Conservation (phyloP, 495 filamentous ascomycete genomes). For the Elasticomyces elasticus region DNA sequence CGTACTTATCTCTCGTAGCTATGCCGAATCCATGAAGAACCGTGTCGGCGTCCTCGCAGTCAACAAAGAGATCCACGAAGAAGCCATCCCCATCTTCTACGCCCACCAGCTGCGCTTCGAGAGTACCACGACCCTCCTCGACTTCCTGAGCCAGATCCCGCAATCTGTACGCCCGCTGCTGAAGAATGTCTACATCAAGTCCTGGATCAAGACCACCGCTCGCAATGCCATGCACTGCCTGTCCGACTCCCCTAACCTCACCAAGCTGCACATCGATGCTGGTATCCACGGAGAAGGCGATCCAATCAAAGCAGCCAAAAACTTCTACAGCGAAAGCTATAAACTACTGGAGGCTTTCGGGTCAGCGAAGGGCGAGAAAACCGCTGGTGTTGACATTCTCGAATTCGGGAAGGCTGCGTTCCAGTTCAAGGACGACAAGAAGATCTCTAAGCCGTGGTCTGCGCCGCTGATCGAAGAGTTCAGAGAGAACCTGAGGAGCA, state of each 20-base stretch:
- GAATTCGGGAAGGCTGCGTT: constrained; percentile 13
- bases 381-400: constrained; percentile 14
- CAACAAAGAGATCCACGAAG: constrained; percentile 20
- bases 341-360: constrained; percentile 15
- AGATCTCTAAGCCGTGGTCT: constrained; percentile 4
- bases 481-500: constrained; percentile 5
- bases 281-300: constrained; percentile 8
- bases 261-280: constrained; percentile 3
- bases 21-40: constrained; percentile 16
- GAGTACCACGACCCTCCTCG: constrained; percentile 11
- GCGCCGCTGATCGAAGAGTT: constrained; percentile 10
- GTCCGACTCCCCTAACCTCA: constrained; percentile 8
- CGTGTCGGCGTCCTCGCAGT: constrained; percentile 17
- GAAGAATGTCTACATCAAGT: constrained; percentile 4
- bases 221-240: constrained; percentile 12
- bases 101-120: constrained; percentile 11
- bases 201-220: constrained; percentile 12
- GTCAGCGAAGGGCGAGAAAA: constrained; percentile 11
- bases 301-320: constrained; percentile 14
- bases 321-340: constrained; percentile 15
- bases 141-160: constrained; percentile 11
- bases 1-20: too few relatives aligned
- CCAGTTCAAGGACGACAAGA: constrained; percentile 8
- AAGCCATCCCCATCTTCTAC: constrained; percentile 17
- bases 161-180: background rate